These are phyloP conservation scores for Punica granatum DNA, from an alignment of 345 rosid genomes.

Conservation along the genomic window DNA sequence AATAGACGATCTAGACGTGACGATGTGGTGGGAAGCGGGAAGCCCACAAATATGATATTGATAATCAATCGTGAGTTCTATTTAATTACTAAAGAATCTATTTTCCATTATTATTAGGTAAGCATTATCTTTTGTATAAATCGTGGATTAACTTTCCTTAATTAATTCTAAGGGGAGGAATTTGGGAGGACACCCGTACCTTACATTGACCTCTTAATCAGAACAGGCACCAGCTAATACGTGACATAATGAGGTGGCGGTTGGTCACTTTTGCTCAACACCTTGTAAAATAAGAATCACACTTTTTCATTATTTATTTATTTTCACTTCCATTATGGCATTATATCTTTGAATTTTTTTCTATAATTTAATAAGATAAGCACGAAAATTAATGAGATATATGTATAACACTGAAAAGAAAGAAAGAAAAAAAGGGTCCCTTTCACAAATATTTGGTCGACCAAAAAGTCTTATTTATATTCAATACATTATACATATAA, in stretches of 20 bases:
- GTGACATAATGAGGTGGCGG: neutral
- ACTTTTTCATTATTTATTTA: neutral
- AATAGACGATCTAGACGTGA: no score
- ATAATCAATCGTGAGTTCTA: no score
- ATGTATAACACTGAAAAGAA: no score
- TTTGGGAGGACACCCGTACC: neutral
- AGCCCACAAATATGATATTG: neutral
- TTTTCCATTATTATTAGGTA: neutral
- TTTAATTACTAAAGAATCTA: no score
- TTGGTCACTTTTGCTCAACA: neutral
- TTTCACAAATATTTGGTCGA: neutral
- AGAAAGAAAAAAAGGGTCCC: neutral
- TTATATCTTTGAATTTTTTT: neutral
- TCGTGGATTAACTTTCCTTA: neutral
- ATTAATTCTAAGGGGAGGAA: neutral
- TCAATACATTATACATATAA: no score
- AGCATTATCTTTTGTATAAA: neutral
- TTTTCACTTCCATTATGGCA: neutral
- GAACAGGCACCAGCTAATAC: constrained; percentile 1
- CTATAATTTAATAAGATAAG: no score
- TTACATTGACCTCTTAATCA: neutral
- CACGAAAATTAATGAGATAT: no score
- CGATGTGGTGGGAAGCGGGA: neutral
- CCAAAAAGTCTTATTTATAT: no score
- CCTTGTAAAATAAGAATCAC: neutral